Conservation (phyloP, 495 filamentous ascomycete genomes). For the Entonaema liquescens region DNA sequence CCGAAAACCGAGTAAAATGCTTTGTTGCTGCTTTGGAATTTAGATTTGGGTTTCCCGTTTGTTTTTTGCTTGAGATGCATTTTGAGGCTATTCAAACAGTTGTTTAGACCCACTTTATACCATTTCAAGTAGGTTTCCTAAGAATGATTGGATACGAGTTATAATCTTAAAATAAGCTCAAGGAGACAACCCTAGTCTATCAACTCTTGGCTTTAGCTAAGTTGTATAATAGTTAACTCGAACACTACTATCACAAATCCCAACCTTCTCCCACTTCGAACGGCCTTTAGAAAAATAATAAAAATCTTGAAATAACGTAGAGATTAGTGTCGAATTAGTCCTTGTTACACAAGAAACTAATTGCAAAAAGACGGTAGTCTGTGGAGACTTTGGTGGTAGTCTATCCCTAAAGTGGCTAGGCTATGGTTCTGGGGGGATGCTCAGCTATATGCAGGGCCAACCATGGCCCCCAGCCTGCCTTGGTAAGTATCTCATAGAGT, state of each 20-base stretch:
- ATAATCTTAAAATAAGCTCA: not conserved
- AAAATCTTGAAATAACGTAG: not conserved
- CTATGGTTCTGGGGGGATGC: not conserved
- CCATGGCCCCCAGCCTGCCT: not conserved
- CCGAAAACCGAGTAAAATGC: no score
- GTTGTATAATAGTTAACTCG: not conserved
- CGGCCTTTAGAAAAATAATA: not conserved
- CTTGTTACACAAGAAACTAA: not conserved
- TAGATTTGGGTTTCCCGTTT: not conserved
- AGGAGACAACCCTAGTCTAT: not conserved
- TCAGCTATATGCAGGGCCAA: not conserved
- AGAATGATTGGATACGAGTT: not conserved
- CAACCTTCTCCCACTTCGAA: not conserved
- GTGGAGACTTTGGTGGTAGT: not conserved
- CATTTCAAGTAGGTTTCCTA: not conserved
- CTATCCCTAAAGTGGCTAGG: slow-evolving; percentile 10
- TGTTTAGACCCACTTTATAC: not conserved
- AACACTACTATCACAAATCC: not conserved
- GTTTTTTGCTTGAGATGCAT: not conserved
- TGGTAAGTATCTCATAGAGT: slow-evolving; percentile 2
- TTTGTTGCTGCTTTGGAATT: not conserved
- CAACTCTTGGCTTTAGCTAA: not conserved
- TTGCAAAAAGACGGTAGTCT: not conserved
- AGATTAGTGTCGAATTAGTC: not conserved
- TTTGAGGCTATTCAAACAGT: slow-evolving; percentile 1